These are phyloP conservation scores for Paraleonurus japonicus DNA, from an alignment of 257 asterid species.

Conservation along the genomic window DNA sequence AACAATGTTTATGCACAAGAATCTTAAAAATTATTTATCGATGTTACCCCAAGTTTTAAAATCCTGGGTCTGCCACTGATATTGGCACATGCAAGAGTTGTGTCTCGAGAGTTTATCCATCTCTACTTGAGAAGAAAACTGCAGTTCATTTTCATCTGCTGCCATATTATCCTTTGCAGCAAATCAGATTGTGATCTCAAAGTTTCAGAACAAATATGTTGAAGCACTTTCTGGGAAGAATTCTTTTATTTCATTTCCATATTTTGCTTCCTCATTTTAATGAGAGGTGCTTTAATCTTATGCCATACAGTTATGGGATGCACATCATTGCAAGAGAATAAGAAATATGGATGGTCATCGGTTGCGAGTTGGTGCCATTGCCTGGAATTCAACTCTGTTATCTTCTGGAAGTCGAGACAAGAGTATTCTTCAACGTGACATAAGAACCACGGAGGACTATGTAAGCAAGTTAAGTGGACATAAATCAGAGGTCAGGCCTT, in stretches of 20 bases:
- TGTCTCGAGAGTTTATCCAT: not conserved
- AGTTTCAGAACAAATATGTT: not conserved
- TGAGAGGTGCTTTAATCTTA: slow-evolving; percentile 10
- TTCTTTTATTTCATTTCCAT: not conserved
- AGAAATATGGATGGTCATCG: slow-evolving; percentile 96
- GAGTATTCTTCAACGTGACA: slow-evolving; percentile 86
- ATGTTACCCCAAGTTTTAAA: no score
- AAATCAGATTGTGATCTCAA: not conserved
- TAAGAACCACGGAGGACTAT: slow-evolving; percentile 68
- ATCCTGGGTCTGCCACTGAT: no score
- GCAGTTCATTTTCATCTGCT: no score
- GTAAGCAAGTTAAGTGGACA: slow-evolving; percentile 88
- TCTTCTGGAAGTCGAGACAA: slow-evolving; percentile 97
- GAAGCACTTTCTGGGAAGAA: not conserved
- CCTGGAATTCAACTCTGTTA: slow-evolving; percentile 81
- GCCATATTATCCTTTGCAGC: no score
- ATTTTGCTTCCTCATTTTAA: not conserved
- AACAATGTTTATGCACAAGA: no score
- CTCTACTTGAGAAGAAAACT: no score
- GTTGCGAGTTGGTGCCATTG: slow-evolving; percentile 81
- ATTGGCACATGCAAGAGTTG: not conserved
- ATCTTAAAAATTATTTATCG: no score
- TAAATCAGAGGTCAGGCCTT: slow-evolving; percentile 76
- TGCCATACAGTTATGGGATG: slow-evolving; percentile 79
- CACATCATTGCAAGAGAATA: slow-evolving; percentile 75